Evolutionary conservation across 768 basidiomycete genomes (phyloP).

Genomic region (Stropharia rugosoannulata): DNA sequence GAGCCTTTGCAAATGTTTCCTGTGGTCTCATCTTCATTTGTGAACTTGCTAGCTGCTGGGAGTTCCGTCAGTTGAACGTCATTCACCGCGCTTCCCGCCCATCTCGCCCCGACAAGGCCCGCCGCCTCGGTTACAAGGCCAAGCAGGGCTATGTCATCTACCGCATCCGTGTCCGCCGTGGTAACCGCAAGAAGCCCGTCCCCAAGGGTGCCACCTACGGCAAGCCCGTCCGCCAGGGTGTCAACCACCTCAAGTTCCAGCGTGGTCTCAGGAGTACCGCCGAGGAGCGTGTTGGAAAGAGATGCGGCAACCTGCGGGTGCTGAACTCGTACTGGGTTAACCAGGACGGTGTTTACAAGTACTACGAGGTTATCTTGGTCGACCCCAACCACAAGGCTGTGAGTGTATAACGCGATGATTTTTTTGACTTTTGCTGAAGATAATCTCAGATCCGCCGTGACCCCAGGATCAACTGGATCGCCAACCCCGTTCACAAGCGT

Average conservation of each 20-base stretch:
- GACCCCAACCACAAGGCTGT: slow-evolving; percentile 95
- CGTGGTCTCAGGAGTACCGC: slow-evolving; percentile 90
- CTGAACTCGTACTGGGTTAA: slow-evolving; percentile 99
- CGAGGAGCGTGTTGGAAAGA: slow-evolving; percentile 96
- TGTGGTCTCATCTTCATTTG: not conserved
- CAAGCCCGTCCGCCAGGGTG: slow-evolving; percentile 99
- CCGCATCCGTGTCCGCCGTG: slow-evolving; percentile 94
- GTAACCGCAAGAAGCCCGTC: slow-evolving; percentile 98
- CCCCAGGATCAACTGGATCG: slow-evolving; percentile 98
- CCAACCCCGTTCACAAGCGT: slow-evolving; percentile 97
- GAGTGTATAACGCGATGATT: slow-evolving; percentile 31
- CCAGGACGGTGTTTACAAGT: slow-evolving; percentile 98
- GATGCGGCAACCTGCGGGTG: slow-evolving; percentile 96
- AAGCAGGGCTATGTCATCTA: slow-evolving; percentile 99
- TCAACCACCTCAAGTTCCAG: slow-evolving; percentile 99
- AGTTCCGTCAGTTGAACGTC: slow-evolving; percentile 97
- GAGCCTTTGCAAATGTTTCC: not conserved
- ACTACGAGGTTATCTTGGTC: slow-evolving; percentile 98
- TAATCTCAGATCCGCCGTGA: slow-evolving; percentile 81
- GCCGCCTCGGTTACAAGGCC: slow-evolving; percentile 98
- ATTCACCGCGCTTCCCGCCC: slow-evolving; percentile 98
- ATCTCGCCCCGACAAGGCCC: slow-evolving; percentile 98
- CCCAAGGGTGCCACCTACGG: slow-evolving; percentile 99
- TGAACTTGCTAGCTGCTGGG: slow-evolving; percentile 75
- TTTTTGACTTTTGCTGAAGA: not conserved